Percentiles rank a stretch among this genome's conserved stretches.
phyloP scores from a whole-genome alignment of 148 eudicot genomes.

The Polygonum maritimum region DNA sequence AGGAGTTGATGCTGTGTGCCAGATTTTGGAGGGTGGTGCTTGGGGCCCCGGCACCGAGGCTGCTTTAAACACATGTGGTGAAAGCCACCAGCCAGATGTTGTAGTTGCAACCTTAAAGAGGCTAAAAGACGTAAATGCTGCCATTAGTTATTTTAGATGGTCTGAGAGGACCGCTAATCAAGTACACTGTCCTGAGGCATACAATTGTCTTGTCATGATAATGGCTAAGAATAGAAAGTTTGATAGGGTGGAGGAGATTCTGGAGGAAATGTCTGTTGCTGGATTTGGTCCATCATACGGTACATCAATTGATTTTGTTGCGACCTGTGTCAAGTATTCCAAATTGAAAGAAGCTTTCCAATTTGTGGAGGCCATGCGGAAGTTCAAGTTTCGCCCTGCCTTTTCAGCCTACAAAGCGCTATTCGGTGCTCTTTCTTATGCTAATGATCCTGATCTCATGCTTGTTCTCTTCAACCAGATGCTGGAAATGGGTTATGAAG shows the following conservation, averaged over 20 bases:
- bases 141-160: slow-evolving; percentile 78
- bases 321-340: slow-evolving; percentile 42
- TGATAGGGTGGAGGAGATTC: slow-evolving; percentile 43
- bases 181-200: slow-evolving; percentile 74
- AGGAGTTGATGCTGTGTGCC: slow-evolving; percentile 47
- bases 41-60: slow-evolving; percentile 73
- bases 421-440: slow-evolving; percentile 61
- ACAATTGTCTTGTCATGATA: slow-evolving; percentile 68
- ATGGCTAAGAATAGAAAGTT: slow-evolving; percentile 57
- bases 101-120: slow-evolving; percentile 63
- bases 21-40: slow-evolving; percentile 53
- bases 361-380: slow-evolving; percentile 65
- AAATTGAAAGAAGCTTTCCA: slow-evolving; percentile 49
- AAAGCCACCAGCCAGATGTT: slow-evolving; percentile 35
- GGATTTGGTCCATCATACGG: slow-evolving; percentile 70
- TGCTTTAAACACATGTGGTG: slow-evolving; percentile 34
- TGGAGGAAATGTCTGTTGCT: slow-evolving; percentile 89
- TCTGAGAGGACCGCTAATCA: slow-evolving; percentile 44
- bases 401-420: slow-evolving; percentile 89
- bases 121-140: slow-evolving; percentile 52
- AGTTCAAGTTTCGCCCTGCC: slow-evolving; percentile 82
- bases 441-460: slow-evolving; percentile 63
- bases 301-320: slow-evolving; percentile 61
- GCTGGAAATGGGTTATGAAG: slow-evolving; percentile 93
- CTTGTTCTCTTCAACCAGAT: slow-evolving; percentile 72